Evolutionary conservation across 1,284 basidiomycete genomes (phyloP).

Genomic region (Apiotrichum veenhuisii): DNA sequence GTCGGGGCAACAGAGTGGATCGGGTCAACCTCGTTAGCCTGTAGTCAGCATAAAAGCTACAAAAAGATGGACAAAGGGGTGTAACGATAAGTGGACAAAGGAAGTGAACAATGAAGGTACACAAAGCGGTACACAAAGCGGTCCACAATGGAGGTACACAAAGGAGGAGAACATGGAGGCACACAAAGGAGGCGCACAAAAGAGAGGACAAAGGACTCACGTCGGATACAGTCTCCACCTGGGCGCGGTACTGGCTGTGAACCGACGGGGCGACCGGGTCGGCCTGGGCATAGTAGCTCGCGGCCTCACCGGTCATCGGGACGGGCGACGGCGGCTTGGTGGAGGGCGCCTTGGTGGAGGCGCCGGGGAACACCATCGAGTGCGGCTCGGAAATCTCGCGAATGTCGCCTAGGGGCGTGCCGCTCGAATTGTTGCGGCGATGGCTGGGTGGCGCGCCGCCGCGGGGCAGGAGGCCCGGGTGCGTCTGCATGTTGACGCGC

Average conservation of each 20-base stretch:
- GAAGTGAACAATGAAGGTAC: too few species aligned
- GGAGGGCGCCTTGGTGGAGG: background rate
- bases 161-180: background rate
- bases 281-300: background rate
- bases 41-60: background rate
- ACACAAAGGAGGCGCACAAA: background rate
- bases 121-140: too few species aligned
- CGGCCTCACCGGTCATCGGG: background rate
- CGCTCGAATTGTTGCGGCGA: background rate
- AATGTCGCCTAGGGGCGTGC: background rate
- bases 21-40: background rate
- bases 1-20: background rate
- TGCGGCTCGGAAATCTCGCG: background rate
- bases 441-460: background rate
- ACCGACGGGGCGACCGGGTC: too few species aligned
- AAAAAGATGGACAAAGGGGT: too few species aligned
- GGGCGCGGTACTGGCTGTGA: conserved; percentile 19
- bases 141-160: too few species aligned
- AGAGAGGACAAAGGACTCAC: conserved; percentile 21
- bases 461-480: background rate
- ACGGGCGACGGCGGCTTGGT: conserved; percentile 6
- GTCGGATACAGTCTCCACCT: conserved; percentile 45
- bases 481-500: conserved; percentile 18
- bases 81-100: too few species aligned
- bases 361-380: background rate